Conservation (phyloP, 768 basidiomycete genomes). For the Pulveroboletus frians region DNA sequence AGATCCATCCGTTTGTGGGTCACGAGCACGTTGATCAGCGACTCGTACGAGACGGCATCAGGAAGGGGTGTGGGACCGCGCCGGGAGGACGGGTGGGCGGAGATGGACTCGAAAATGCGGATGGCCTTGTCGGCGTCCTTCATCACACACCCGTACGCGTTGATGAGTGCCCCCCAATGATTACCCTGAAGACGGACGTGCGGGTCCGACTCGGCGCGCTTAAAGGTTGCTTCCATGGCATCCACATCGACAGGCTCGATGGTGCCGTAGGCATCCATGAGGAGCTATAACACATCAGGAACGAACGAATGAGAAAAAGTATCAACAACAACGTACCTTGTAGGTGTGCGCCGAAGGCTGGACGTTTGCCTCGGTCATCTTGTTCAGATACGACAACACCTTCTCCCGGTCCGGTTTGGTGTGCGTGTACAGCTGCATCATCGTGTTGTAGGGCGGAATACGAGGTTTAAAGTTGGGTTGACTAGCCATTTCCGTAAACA, state of each 20-base stretch:
- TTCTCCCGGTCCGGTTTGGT: slow-evolving; percentile 83
- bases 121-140: slow-evolving; percentile 77
- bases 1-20: slow-evolving; percentile 75
- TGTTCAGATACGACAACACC: slow-evolving; percentile 70
- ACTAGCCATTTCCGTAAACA: slow-evolving; percentile 82
- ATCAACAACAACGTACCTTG: slow-evolving; percentile 51
- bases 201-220: slow-evolving; percentile 44
- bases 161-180: slow-evolving; percentile 84
- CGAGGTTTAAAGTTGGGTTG: slow-evolving; percentile 76
- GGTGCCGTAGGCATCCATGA: slow-evolving; percentile 83
- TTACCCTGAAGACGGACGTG: slow-evolving; percentile 38
- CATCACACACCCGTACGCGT: slow-evolving; percentile 76
- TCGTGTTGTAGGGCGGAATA: slow-evolving; percentile 94
- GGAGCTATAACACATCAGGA: slow-evolving; percentile 44
- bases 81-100: slow-evolving; percentile 43
- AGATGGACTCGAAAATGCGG: slow-evolving; percentile 70
- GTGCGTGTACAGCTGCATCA: slow-evolving; percentile 95
- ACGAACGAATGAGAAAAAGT: neutral
- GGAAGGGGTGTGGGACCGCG: slow-evolving; percentile 37
- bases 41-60: slow-evolving; percentile 86
- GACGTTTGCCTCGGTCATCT: slow-evolving; percentile 56
- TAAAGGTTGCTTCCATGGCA: slow-evolving; percentile 69
- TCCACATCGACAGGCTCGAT: slow-evolving; percentile 76
- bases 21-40: slow-evolving; percentile 82
- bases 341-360: slow-evolving; percentile 87